Percentiles rank a stretch among this genome's conserved stretches.
phyloP scores from a whole-genome alignment of 1,284 basidiomycete species.

The Cutaneotrichosporon cavernicola region DNA sequence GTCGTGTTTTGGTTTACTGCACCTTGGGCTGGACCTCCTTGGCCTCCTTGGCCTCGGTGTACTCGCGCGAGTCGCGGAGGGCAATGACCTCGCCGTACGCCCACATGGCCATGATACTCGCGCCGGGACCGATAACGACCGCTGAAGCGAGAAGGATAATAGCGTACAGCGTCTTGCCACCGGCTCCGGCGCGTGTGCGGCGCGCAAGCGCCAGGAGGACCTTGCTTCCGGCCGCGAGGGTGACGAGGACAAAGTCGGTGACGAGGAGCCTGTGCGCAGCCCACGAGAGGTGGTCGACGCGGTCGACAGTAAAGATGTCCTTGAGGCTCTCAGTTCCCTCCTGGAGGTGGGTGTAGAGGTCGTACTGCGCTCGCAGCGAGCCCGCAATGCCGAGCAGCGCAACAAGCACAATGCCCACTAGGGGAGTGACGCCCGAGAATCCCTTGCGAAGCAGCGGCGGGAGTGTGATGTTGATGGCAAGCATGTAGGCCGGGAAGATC shows the following conservation, averaged over 20 bases:
- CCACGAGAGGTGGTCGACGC: neutral
- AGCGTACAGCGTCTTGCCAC: constrained; percentile 1
- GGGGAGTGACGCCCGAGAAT: constrained; percentile 13
- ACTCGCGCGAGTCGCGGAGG: constrained; percentile 12
- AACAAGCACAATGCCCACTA: constrained; percentile 19
- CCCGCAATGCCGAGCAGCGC: constrained; percentile 15
- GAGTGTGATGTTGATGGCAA: constrained; percentile 20
- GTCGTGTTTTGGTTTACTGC: neutral
- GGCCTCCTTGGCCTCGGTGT: constrained; percentile 15
- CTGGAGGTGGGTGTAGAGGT: neutral
- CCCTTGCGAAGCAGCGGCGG: constrained; percentile 16
- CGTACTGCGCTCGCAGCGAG: constrained; percentile 5
- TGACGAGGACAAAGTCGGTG: constrained; percentile 15
- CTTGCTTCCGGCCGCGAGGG: constrained; percentile 9
- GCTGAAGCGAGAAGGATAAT: neutral
- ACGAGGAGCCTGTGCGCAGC: constrained; percentile 13
- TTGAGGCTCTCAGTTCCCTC: neutral
- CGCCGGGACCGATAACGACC: constrained; percentile 18
- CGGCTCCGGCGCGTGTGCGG: constrained; percentile 1
- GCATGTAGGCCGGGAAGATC: constrained; percentile 21
- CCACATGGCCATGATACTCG: constrained; percentile 19
- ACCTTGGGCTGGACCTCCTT: neutral
- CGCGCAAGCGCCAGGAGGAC: constrained; percentile 15
- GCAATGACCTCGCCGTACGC: constrained; percentile 20
- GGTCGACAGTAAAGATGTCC: constrained; percentile 7